Percentiles rank a stretch among this genome's conserved stretches.
Conservation (phyloP, 148 eudicot species). For the Camellia granthamiana region DNA sequence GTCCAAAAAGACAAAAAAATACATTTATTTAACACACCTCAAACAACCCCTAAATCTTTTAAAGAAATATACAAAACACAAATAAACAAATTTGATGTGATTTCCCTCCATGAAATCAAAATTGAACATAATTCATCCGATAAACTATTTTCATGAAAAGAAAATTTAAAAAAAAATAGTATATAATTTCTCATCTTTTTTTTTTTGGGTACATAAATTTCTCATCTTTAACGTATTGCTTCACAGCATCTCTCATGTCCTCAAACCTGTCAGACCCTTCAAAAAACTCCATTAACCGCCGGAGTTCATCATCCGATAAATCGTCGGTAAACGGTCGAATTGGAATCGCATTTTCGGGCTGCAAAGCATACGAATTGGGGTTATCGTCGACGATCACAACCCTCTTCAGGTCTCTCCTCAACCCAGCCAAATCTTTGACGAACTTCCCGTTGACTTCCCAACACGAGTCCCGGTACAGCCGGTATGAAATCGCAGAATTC, state of each 20-base stretch:
- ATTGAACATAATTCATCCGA: neutral
- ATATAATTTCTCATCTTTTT: neutral
- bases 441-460: slow-evolving; percentile 66
- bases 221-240: slow-evolving; percentile 13
- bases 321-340: slow-evolving; percentile 61
- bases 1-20: no score
- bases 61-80: neutral
- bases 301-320: slow-evolving; percentile 49
- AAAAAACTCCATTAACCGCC: slow-evolving; percentile 48
- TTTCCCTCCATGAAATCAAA: neutral
- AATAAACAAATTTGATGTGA: neutral
- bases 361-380: slow-evolving; percentile 61
- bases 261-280: slow-evolving; percentile 36
- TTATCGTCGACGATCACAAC: slow-evolving; percentile 83
- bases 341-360: slow-evolving; percentile 71
- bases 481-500: slow-evolving; percentile 43
- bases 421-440: slow-evolving; percentile 66
- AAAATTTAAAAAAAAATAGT: neutral
- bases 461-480: slow-evolving; percentile 72
- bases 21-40: no score
- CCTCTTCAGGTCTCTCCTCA: slow-evolving; percentile 65
- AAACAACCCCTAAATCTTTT: no score
- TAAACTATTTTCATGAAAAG: neutral
- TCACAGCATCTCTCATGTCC: slow-evolving; percentile 70
- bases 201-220: no score